Percentiles rank a stretch among this genome's conserved stretches.
Evolutionary conservation across 306 rosid genomes (phyloP).

Genomic region (Coriaria nepalensis): DNA sequence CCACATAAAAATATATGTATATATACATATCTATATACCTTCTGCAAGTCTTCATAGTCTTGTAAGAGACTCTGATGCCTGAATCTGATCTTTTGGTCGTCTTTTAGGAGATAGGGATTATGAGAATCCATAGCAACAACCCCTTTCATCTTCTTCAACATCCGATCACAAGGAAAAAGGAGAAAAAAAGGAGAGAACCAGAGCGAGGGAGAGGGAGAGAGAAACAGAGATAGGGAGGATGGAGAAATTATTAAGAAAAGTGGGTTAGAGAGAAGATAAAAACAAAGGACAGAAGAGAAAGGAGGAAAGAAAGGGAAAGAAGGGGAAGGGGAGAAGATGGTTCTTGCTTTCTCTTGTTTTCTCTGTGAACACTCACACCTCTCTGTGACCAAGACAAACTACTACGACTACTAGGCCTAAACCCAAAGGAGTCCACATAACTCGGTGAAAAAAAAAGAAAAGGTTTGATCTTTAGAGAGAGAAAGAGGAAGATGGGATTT

Average conservation of each 20-base stretch:
- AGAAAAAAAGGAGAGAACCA: conserved; percentile 14
- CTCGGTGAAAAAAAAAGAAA: conserved; percentile 66
- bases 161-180: conserved; percentile 23
- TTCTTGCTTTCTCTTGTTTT: conserved; percentile 66
- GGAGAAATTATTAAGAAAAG: conserved; percentile 11
- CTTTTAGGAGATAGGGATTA: conserved; percentile 17
- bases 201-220: not conserved
- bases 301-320: conserved; percentile 2
- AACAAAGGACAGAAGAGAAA: not conserved
- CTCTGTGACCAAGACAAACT: conserved; percentile 70
- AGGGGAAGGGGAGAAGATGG: conserved; percentile 21
- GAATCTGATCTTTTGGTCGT: conserved; percentile 34
- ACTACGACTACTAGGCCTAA: conserved; percentile 4
- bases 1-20: not conserved
- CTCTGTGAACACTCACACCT: conserved; percentile 27
- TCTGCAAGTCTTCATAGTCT: conserved; percentile 55
- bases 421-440: conserved; percentile 82
- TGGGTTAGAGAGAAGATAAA: conserved; percentile 6
- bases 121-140: conserved; percentile 27
- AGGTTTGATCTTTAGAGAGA: conserved; percentile 24
- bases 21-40: conserved; percentile 22
- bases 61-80: conserved; percentile 72
- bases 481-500: conserved; percentile 63
- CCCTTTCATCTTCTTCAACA: conserved; percentile 82
- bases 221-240: not conserved